Evolutionary conservation across 169 alveolate species (phyloP).

Genomic region (Plasmodium yoelii): DNA sequence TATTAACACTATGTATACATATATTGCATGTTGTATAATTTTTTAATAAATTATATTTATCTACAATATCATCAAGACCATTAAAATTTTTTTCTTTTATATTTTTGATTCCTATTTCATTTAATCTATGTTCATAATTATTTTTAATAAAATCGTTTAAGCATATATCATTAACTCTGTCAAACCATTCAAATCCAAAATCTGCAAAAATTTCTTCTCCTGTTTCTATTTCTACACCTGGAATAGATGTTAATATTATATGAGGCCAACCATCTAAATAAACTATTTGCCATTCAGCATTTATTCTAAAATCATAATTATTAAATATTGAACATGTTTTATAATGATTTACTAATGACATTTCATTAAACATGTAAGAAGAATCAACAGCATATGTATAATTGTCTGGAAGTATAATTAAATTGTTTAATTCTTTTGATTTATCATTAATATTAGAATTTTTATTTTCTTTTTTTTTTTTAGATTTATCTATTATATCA

Average conservation of each 20-base stretch:
- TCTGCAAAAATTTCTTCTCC: slow-evolving; percentile 94
- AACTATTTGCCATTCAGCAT: slow-evolving; percentile 93
- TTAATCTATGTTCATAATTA: slow-evolving; percentile 49
- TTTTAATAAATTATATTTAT: slow-evolving; percentile 64
- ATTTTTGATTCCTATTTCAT: slow-evolving; percentile 16
- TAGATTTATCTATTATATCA: not conserved
- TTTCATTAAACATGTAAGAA: slow-evolving; percentile 90
- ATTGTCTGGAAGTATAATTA: slow-evolving; percentile 87
- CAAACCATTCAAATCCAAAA: slow-evolving; percentile 93
- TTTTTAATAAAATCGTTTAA: slow-evolving; percentile 47
- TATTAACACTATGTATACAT: slow-evolving; percentile 65
- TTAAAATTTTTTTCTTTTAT: slow-evolving; percentile 24
- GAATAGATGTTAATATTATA: slow-evolving; percentile 87
- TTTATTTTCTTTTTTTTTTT: slow-evolving; percentile 5
- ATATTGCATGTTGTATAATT: slow-evolving; percentile 66
- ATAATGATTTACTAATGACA: slow-evolving; percentile 92
- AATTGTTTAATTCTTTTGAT: slow-evolving; percentile 68
- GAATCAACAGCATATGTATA: slow-evolving; percentile 90
- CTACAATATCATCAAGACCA: slow-evolving; percentile 65
- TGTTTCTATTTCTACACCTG: slow-evolving; percentile 87
- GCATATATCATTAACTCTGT: slow-evolving; percentile 87
- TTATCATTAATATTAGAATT: not conserved
- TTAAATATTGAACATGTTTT: slow-evolving; percentile 87
- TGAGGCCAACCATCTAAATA: slow-evolving; percentile 93
- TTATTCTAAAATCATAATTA: slow-evolving; percentile 86